Percentiles rank a stretch among this genome's conserved stretches.
phyloP scores from a whole-genome alignment of 2,329 filamentous ascomycete genomes.

The Furcasterigmium sp. region DNA sequence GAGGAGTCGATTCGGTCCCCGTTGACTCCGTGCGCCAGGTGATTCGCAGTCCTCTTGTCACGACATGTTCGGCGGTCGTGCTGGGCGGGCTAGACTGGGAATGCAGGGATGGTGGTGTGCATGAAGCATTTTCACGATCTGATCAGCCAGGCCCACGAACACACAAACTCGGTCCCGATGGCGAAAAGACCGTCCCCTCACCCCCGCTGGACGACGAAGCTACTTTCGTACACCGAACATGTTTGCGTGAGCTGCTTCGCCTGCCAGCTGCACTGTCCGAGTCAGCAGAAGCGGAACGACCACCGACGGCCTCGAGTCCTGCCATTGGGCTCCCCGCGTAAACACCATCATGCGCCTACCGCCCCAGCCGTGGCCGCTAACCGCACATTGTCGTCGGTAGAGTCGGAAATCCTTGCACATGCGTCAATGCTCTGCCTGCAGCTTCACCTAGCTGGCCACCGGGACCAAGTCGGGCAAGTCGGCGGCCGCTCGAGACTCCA shows the following conservation, averaged over 20 bases:
- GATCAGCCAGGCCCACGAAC: neutral
- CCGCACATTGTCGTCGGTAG: neutral
- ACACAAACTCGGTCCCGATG: too few relatives aligned
- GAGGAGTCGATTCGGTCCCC: too few relatives aligned
- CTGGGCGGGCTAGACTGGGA: neutral
- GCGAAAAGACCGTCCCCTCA: too few relatives aligned
- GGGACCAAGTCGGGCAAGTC: neutral
- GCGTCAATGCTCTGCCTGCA: constrained; percentile 36
- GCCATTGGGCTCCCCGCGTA: too few relatives aligned
- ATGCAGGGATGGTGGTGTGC: constrained; percentile 2
- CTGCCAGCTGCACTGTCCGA: too few relatives aligned
- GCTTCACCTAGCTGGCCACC: neutral
- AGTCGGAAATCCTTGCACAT: constrained; percentile 23
- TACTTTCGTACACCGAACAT: neutral
- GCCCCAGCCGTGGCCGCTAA: neutral
- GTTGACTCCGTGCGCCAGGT: too few relatives aligned
- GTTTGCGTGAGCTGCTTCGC: too few relatives aligned
- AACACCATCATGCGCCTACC: neutral
- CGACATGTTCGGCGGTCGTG: too few relatives aligned
- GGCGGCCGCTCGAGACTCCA: too few relatives aligned
- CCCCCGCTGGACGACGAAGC: too few relatives aligned
- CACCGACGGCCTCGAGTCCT: neutral
- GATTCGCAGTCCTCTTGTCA: too few relatives aligned
- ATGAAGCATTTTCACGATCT: neutral
- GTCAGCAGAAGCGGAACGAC: too few relatives aligned